Evolutionary conservation across 2,329 filamentous ascomycete species (phyloP).

Genomic region (Colletotrichum echinochloae): DNA sequence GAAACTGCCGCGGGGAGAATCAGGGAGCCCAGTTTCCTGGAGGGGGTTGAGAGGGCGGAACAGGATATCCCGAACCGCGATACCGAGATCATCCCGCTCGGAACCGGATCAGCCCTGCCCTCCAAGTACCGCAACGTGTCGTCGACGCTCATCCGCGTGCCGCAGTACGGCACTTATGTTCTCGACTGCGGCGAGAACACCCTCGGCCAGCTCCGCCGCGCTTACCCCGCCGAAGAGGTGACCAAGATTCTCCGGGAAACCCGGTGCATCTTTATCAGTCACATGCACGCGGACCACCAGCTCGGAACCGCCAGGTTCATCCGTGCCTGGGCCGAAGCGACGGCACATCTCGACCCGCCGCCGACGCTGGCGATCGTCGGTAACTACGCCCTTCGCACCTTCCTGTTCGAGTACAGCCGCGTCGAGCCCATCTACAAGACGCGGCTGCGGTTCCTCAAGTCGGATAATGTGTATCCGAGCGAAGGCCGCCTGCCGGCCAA

Average conservation of each 20-base stretch:
- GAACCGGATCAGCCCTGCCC: constrained; percentile 90
- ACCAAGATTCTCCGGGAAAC: constrained; percentile 81
- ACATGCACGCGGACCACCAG: constrained; percentile 96
- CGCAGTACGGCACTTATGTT: constrained; percentile 87
- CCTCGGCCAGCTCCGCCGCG: constrained; percentile 84
- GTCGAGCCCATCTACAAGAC: constrained; percentile 80
- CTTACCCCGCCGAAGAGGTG: constrained; percentile 74
- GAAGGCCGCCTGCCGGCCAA: constrained; percentile 56
- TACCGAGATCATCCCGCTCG: constrained; percentile 86
- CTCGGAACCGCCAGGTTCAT: constrained; percentile 86
- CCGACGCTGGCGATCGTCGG: constrained; percentile 74
- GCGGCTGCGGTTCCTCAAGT: constrained; percentile 54
- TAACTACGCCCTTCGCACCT: constrained; percentile 76
- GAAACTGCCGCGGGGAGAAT: constrained; percentile 57
- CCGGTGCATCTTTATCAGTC: constrained; percentile 90
- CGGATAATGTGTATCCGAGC: constrained; percentile 22
- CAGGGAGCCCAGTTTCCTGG: constrained; percentile 58
- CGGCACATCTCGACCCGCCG: constrained; percentile 48
- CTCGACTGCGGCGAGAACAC: constrained; percentile 95
- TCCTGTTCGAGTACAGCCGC: constrained; percentile 82
- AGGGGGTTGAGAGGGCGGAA: constrained; percentile 63
- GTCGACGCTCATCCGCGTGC: constrained; percentile 84
- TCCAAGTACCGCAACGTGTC: constrained; percentile 98
- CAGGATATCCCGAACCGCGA: constrained; percentile 79
- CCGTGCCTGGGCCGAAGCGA: constrained; percentile 79